Conservation (phyloP, 2,329 filamentous ascomycete species). For the Venturia pyrina region DNA sequence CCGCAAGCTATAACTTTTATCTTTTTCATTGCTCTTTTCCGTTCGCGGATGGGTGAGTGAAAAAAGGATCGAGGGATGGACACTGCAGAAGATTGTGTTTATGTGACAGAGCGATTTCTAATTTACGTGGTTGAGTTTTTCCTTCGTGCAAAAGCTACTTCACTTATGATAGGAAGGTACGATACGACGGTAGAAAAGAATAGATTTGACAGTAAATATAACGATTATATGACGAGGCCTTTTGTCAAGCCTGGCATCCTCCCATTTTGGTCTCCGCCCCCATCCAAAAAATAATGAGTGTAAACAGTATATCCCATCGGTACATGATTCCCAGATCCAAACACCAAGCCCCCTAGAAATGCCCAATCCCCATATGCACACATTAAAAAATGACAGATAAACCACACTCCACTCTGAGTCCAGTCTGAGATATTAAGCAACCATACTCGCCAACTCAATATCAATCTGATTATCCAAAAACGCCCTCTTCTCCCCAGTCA, state of each 20-base stretch:
- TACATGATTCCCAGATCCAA: not conserved
- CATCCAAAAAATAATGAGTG: not conserved
- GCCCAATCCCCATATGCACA: not conserved
- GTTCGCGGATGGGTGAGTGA: too few relatives aligned
- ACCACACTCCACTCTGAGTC: not conserved
- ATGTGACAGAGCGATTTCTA: too few relatives aligned
- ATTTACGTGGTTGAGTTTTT: too few relatives aligned
- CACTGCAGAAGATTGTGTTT: too few relatives aligned
- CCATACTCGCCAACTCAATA: slow-evolving; percentile 82
- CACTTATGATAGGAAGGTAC: too few relatives aligned
- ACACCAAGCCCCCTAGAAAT: not conserved
- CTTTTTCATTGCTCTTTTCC: too few relatives aligned
- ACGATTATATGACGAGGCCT: not conserved
- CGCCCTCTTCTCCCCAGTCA: slow-evolving; percentile 72
- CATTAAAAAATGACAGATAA: not conserved
- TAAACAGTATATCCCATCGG: not conserved
- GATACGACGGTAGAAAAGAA: too few relatives aligned
- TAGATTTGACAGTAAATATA: not conserved
- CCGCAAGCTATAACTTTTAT: too few relatives aligned
- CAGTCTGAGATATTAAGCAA: not conserved
- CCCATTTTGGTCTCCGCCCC: not conserved
- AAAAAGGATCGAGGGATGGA: too few relatives aligned
- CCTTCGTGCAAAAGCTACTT: too few relatives aligned
- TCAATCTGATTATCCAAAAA: slow-evolving; percentile 95
- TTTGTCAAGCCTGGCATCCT: not conserved